Conservation (phyloP, 768 basidiomycete genomes). For the Leccinum pellstonianum region DNA sequence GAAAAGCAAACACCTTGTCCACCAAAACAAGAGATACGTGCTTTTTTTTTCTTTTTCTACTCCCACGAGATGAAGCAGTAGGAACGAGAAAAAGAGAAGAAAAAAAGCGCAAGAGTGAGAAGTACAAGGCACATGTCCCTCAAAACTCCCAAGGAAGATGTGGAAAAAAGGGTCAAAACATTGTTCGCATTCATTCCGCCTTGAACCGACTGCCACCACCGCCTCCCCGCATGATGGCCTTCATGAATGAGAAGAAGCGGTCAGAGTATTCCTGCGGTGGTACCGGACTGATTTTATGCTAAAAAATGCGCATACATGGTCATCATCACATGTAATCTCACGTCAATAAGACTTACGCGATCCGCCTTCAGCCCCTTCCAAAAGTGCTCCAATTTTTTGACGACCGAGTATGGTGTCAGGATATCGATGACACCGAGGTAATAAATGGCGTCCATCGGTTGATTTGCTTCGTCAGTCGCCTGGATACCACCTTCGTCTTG, state of each 20-base stretch:
- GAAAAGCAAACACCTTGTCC: slow-evolving; percentile 3
- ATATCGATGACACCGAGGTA: slow-evolving; percentile 98
- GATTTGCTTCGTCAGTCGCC: slow-evolving; percentile 86
- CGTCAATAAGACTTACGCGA: slow-evolving; percentile 51
- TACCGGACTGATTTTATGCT: slow-evolving; percentile 96
- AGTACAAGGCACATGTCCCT: slow-evolving; percentile 8
- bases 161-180: neutral
- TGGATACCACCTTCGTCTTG: slow-evolving; percentile 93
- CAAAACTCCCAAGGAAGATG: slow-evolving; percentile 7
- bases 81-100: neutral
- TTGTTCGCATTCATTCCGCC: slow-evolving; percentile 32
- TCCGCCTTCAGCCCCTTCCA: slow-evolving; percentile 92
- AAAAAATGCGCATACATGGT: slow-evolving; percentile 5
- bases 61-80: slow-evolving; percentile 15
- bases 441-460: slow-evolving; percentile 73
- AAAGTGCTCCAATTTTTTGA: slow-evolving; percentile 83
- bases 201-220: slow-evolving; percentile 58
- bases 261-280: slow-evolving; percentile 84
- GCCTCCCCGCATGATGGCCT: slow-evolving; percentile 80
- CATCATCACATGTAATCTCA: slow-evolving; percentile 1
- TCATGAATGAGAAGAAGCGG: slow-evolving; percentile 87
- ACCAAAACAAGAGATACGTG: slow-evolving; percentile 1
- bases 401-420: slow-evolving; percentile 76
- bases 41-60: neutral
- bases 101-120: neutral